Conservation (phyloP, 108 stramenopile genomes). For the Skeletonema potamos region DNA sequence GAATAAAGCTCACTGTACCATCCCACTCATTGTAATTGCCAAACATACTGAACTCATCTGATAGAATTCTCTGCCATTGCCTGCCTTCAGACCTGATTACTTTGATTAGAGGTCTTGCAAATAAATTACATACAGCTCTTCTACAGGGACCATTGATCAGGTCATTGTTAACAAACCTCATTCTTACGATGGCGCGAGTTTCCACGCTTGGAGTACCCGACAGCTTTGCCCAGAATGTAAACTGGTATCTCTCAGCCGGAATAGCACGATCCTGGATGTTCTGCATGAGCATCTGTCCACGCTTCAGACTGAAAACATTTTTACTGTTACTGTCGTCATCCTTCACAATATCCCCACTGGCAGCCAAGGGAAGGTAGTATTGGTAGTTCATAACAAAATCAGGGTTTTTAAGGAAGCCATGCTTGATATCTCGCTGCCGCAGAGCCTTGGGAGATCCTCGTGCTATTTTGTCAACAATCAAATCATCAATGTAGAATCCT, state of each 20-base stretch:
- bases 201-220: background rate
- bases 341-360: background rate
- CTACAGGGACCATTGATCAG: slow-evolving; percentile 17
- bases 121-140: slow-evolving; percentile 17
- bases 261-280: slow-evolving; percentile 7
- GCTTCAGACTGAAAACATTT: slow-evolving; percentile 14
- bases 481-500: slow-evolving; percentile 31
- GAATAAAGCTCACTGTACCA: slow-evolving; percentile 13
- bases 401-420: slow-evolving; percentile 34
- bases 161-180: slow-evolving; percentile 30
- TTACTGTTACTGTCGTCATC: slow-evolving; percentile 13
- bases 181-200: slow-evolving; percentile 11
- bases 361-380: slow-evolving; percentile 7
- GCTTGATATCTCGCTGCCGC: background rate
- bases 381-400: slow-evolving; percentile 14
- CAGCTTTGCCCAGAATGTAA: slow-evolving; percentile 18
- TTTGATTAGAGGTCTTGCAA: slow-evolving; percentile 6
- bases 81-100: background rate
- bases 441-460: background rate
- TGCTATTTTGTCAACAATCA: slow-evolving; percentile 12
- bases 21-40: slow-evolving; percentile 37
- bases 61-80: slow-evolving; percentile 24
- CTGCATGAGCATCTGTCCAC: slow-evolving; percentile 16
- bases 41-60: slow-evolving; percentile 23
- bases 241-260: slow-evolving; percentile 12